These are phyloP conservation scores for Cryptococcus depauperatus DNA, from an alignment of 1,284 basidiomycete species.

Conservation along the genomic window DNA sequence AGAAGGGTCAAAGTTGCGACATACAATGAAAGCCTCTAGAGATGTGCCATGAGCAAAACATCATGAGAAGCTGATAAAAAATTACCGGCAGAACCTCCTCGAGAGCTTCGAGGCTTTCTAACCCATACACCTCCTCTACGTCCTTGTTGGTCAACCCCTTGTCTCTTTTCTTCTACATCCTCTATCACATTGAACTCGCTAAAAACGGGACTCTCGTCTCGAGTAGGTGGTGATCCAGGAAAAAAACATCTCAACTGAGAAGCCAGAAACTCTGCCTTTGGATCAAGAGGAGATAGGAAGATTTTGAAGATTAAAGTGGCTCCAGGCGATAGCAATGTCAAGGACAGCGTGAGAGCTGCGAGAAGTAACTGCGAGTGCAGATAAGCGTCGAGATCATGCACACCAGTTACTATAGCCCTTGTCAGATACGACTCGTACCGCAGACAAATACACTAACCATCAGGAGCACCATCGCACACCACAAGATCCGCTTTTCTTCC, in stretches of 20 bases:
- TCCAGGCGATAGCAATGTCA: conserved; percentile 49
- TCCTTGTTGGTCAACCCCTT: conserved; percentile 31
- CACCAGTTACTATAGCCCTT: conserved; percentile 48
- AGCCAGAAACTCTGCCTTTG: conserved; percentile 45
- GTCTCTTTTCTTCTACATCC: conserved; percentile 2
- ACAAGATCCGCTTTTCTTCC: conserved; percentile 50
- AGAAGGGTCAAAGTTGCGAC: conserved; percentile 46
- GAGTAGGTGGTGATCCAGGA: conserved; percentile 30
- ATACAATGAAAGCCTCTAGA: conserved; percentile 52
- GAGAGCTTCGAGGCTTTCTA: conserved; percentile 44
- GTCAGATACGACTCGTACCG: neutral
- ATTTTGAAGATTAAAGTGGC: conserved; percentile 55
- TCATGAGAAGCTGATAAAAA: neutral
- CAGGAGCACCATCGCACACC: conserved; percentile 55
- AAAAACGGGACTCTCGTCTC: conserved; percentile 16
- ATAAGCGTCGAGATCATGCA: conserved; percentile 54
- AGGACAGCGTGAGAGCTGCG: conserved; percentile 51
- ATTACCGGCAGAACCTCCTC: conserved; percentile 45
- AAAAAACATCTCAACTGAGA: conserved; percentile 49
- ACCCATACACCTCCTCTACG: conserved; percentile 45
- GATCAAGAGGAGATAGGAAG: conserved; percentile 48
- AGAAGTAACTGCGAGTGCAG: conserved; percentile 52
- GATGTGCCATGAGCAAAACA: neutral
- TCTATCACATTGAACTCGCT: conserved; percentile 24
- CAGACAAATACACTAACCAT: conserved; percentile 39